Conservation (phyloP, 257 asterid genomes). For the Capsicum baccatum region DNA sequence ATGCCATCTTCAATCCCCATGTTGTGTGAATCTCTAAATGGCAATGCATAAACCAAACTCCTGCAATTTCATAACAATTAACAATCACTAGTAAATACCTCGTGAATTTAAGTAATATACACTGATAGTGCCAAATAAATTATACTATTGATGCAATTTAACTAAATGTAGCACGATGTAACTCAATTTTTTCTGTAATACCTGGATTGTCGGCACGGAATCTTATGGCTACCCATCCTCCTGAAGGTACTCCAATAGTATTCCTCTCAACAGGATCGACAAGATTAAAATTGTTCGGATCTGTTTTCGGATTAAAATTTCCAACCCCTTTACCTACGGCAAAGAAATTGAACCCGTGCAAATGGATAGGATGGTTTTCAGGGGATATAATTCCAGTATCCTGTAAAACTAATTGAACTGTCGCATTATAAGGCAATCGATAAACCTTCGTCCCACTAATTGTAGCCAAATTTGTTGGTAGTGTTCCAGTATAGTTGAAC, state of each 20-base stretch:
- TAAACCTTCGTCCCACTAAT: conserved; percentile 57
- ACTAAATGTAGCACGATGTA: neutral
- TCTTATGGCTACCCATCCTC: conserved; percentile 76
- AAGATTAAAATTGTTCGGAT: conserved; percentile 58
- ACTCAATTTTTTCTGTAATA: conserved; percentile 25
- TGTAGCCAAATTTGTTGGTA: conserved; percentile 44
- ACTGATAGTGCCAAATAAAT: neutral
- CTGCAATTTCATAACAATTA: conserved; percentile 39
- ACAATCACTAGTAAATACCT: no score
- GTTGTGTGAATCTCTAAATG: conserved; percentile 90
- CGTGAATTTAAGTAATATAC: neutral
- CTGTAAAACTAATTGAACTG: conserved; percentile 57
- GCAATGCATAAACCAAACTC: conserved; percentile 98
- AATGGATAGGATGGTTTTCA: conserved; percentile 65
- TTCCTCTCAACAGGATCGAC: conserved; percentile 73
- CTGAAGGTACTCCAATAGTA: conserved; percentile 66
- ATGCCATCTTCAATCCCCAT: conserved; percentile 97
- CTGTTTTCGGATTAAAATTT: conserved; percentile 54
- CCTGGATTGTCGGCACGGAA: conserved; percentile 75
- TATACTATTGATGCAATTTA: neutral
- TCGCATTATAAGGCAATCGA: conserved; percentile 53
- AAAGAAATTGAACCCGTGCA: conserved; percentile 76
- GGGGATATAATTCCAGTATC: conserved; percentile 64
- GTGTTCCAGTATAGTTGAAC: conserved; percentile 56
- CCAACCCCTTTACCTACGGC: conserved; percentile 59